phyloP scores from a whole-genome alignment of 306 rosid species.

The Dicorynia guianensis region DNA sequence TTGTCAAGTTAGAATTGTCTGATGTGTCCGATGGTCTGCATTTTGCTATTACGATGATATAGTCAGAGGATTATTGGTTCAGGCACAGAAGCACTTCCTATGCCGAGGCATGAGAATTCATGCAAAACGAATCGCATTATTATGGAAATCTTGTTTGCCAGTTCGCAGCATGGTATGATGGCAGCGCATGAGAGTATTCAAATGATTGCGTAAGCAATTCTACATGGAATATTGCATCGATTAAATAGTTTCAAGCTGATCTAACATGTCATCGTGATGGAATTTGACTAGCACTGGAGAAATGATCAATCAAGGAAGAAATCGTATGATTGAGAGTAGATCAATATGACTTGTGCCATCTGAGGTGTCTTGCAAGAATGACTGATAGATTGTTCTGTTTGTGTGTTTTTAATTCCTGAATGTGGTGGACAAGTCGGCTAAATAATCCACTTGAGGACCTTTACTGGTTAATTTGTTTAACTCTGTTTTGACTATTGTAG shows the following conservation, averaged over 20 bases:
- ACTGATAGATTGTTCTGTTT: slow-evolving; percentile 13
- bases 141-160: slow-evolving; percentile 1
- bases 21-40: slow-evolving; percentile 15
- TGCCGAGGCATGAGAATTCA: slow-evolving; percentile 11
- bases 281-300: neutral
- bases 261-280: neutral
- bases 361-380: neutral
- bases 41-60: slow-evolving; percentile 20
- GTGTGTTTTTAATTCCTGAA: slow-evolving; percentile 10
- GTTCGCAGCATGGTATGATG: neutral
- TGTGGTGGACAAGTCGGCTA: neutral
- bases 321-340: neutral
- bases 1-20: slow-evolving; percentile 14
- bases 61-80: neutral
- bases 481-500: neutral
- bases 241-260: neutral
- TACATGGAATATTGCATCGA: slow-evolving; percentile 17
- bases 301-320: slow-evolving; percentile 20
- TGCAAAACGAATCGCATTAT: slow-evolving; percentile 6
- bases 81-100: slow-evolving; percentile 11
- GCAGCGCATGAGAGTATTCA: neutral
- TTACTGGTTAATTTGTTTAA: neutral
- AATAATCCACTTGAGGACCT: neutral
- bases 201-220: slow-evolving; percentile 8
- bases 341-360: slow-evolving; percentile 15